These are phyloP conservation scores for Colletotrichum sp. DNA, from an alignment of 2,329 filamentous ascomycete genomes.

Conservation along the genomic window DNA sequence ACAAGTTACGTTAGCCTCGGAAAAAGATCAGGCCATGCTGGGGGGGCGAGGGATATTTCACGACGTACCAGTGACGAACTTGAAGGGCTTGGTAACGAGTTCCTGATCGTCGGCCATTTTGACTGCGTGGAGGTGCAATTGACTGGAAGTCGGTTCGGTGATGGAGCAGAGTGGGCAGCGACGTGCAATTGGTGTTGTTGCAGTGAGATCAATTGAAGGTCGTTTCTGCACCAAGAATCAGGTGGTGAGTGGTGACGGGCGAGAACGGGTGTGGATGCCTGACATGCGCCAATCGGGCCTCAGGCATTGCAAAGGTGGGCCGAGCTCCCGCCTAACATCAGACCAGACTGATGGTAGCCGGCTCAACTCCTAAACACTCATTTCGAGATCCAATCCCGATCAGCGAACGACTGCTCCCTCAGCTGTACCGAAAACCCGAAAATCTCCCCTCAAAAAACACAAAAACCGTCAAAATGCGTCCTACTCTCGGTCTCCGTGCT, in stretches of 20 bases:
- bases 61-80: constrained; percentile 96
- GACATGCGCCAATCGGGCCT: constrained; percentile 29
- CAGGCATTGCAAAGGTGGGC: constrained; percentile 32
- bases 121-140: constrained; percentile 44
- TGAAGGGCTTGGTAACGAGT: constrained; percentile 96
- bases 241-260: constrained; percentile 42
- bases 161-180: constrained; percentile 40
- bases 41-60: constrained; percentile 38
- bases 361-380: constrained; percentile 20
- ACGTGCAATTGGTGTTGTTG: constrained; percentile 35
- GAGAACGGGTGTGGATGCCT: constrained; percentile 22
- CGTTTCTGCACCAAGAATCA: constrained; percentile 39
- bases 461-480: constrained; percentile 64
- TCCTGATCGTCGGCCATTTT: constrained; percentile 90
- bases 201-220: constrained; percentile 29
- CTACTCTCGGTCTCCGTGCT: constrained; percentile 71
- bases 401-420: constrained; percentile 25
- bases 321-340: constrained; percentile 17
- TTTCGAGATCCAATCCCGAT: constrained; percentile 31
- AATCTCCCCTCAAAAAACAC: constrained; percentile 14
- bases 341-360: constrained; percentile 17
- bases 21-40: constrained; percentile 38
- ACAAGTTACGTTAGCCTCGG: constrained; percentile 46
- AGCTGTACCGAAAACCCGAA: constrained; percentile 11
- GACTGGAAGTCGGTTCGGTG: constrained; percentile 31